These are phyloP conservation scores for Hymenoscyphus occultus DNA, from an alignment of 2,329 filamentous ascomycete genomes.

Conservation along the genomic window DNA sequence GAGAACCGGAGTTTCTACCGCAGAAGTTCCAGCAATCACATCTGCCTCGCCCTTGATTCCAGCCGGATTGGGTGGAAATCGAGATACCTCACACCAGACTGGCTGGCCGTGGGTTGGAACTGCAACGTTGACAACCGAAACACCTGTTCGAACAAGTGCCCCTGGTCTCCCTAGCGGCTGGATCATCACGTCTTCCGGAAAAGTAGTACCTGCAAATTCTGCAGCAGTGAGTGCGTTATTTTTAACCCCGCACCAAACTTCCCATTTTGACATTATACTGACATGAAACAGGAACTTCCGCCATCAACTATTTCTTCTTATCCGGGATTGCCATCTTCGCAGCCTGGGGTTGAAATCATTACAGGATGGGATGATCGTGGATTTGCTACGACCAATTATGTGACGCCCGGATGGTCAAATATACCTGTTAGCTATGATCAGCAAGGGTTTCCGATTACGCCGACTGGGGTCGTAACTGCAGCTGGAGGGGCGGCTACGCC, in stretches of 20 bases:
- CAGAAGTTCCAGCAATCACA: slow-evolving; percentile 61
- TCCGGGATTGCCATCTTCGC: slow-evolving; percentile 48
- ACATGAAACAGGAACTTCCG: slow-evolving; percentile 41
- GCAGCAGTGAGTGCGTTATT: slow-evolving; percentile 60
- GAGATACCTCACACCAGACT: slow-evolving; percentile 54
- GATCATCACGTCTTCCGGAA: slow-evolving; percentile 75
- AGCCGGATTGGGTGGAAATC: slow-evolving; percentile 61
- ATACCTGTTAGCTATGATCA: slow-evolving; percentile 44
- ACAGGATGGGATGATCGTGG: slow-evolving; percentile 48
- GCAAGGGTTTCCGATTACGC: slow-evolving; percentile 40
- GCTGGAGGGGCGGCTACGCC: slow-evolving; percentile 9
- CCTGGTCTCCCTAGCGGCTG: slow-evolving; percentile 72
- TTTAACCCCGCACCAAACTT: slow-evolving; percentile 24
- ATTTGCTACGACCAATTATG: slow-evolving; percentile 47
- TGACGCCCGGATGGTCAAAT: slow-evolving; percentile 37
- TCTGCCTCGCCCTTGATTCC: slow-evolving; percentile 64
- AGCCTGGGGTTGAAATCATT: slow-evolving; percentile 36
- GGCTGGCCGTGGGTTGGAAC: slow-evolving; percentile 67
- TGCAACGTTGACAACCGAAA: slow-evolving; percentile 46
- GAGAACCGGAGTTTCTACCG: slow-evolving; percentile 44
- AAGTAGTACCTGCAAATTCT: slow-evolving; percentile 71
- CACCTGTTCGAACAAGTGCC: slow-evolving; percentile 40
- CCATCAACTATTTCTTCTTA: slow-evolving; percentile 50
- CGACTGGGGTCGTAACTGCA: slow-evolving; percentile 12
- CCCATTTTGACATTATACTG: slow-evolving; percentile 26